Evolutionary conservation across 495 filamentous ascomycete genomes (phyloP).

Genomic region (Trichocladium antarcticum): DNA sequence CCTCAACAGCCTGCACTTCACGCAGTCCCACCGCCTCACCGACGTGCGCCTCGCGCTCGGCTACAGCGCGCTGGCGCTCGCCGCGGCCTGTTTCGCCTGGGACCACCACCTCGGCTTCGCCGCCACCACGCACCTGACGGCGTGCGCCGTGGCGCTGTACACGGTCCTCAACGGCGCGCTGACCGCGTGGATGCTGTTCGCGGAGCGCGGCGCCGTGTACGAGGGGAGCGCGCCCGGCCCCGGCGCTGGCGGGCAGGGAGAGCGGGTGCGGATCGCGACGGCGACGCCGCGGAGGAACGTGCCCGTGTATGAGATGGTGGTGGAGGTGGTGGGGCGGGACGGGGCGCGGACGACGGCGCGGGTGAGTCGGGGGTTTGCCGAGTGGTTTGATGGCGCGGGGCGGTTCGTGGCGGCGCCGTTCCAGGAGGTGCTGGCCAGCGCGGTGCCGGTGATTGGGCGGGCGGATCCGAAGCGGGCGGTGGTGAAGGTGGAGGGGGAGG

Average conservation of each 20-base stretch:
- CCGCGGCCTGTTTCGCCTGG: slow-evolving; percentile 72
- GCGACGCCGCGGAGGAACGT: slow-evolving; percentile 59
- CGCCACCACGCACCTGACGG: slow-evolving; percentile 59
- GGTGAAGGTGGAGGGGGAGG: not conserved
- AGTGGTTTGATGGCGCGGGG: slow-evolving; percentile 78
- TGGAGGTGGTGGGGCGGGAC: slow-evolving; percentile 43
- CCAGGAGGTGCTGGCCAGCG: slow-evolving; percentile 63
- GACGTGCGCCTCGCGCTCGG: slow-evolving; percentile 76
- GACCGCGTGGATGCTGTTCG: slow-evolving; percentile 75
- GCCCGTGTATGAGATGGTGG: slow-evolving; percentile 63
- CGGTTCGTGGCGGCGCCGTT: slow-evolving; percentile 75
- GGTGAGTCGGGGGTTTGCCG: slow-evolving; percentile 59
- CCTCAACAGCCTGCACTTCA: slow-evolving; percentile 71
- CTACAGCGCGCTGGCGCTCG: slow-evolving; percentile 69
- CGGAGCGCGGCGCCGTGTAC: slow-evolving; percentile 76
- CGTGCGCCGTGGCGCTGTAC: slow-evolving; percentile 67
- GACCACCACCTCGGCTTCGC: slow-evolving; percentile 91
- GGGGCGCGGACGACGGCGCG: slow-evolving; percentile 41
- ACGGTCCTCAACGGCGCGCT: slow-evolving; percentile 66
- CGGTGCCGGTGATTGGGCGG: slow-evolving; percentile 55
- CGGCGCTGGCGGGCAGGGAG: slow-evolving; percentile 36
- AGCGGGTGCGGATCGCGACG: slow-evolving; percentile 52
- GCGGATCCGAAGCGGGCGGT: slow-evolving; percentile 51
- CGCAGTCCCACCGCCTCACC: slow-evolving; percentile 63
- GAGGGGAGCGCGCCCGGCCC: slow-evolving; percentile 41